Evolutionary conservation across 140 eudicot species (phyloP), one percentile per base, ranked within the genome.

Genomic region (Stevia rebaudiana): DNA sequence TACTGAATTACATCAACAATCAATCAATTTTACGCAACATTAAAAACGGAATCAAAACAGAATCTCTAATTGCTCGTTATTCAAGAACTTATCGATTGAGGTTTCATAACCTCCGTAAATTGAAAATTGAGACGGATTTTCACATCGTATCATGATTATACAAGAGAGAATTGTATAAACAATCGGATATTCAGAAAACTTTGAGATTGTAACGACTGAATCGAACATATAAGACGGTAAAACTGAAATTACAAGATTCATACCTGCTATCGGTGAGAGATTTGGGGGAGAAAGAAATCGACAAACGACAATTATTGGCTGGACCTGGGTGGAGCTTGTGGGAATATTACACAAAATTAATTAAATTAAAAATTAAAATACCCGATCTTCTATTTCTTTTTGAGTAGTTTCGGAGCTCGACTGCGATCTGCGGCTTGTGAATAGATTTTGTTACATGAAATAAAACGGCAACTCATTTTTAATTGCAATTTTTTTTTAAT

Each of bases 261-360:
- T 61, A 78, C 82, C 82, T 72, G 79, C 13, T 50, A 78, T 72
- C 63, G 79, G 79, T 61, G 79, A 61, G 72, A 77, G 72, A 68
- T 72, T 78, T 78, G 76, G 75, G 75, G 79, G 55, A 43, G 24
- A 70, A 48, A 70, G 73, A 65, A 60, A 49, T 57, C 43, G 66
- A 24, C 63, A 28, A 28, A 28, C 33, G n/a, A 28, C 33, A 55
- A 73, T 73, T 55, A 65, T 73, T 73, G 78, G 78, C 24, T 65
- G 35, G 67, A 73, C 76, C 54, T 49, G 51, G 60, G 60, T 44
- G n/a, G 67, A 33, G 67, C 67, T 70, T 44, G 35, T 73, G 73
- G n/a, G 12, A 73, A 73, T n/a, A 39, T 19, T 54, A 35, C 55
- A 1, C 16, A 44, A 65, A 16, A 55, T 16, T 21, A 5, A 3